Evolutionary conservation across 2,329 filamentous ascomycete species (phyloP), one percentile per base, ranked within the genome.

Genomic region (Hypoxylon sp.): DNA sequence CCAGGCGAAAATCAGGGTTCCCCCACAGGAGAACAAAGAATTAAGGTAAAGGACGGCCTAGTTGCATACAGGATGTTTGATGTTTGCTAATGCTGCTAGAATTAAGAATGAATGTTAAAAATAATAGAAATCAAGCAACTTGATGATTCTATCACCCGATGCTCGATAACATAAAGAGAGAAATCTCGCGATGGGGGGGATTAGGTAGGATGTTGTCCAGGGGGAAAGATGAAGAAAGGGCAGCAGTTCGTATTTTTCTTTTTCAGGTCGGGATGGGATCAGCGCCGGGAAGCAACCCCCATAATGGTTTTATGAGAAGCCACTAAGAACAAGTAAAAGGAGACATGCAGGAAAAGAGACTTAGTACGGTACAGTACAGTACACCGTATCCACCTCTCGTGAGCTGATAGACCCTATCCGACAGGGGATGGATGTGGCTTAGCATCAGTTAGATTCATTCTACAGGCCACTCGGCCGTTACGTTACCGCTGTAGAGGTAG

Each of bases 161-260:
- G 50, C 55, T 60, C 43, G 42, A 46, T 59, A 37, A 54, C 60
- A 60, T 51, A 57, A 13, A 25, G 59, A 59, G 61, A 60, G 61
- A 54, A 48, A 43, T 50, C 51, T 59, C 38, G 56, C 56, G 35
- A 60, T 63, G 62, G 45, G 52, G 57, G 35, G 41, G 41, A 50
- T 45, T 51, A 55, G 52, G 55, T 52, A 51, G n/a, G n/a, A n/a
- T n/a, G n/a, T 62, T 63, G 63, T 55, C 50, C 53, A 43, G 49
- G 49, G 49, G 51, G 44, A 46, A 61, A 60, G 47, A 46, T 56
- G 52, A 59, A 55, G 47, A 44, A 55, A 61, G 57, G 60, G 63
- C 54, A 53, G 23, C 43, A 35, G 55, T 55, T 64, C 61, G 63
- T 66, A 61, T 66, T 59, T 63, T 66, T 59, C 57, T 65, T 63